phyloP scores from a whole-genome alignment of 768 basidiomycete genomes.

The Naganishia vaughanmartiniae region DNA sequence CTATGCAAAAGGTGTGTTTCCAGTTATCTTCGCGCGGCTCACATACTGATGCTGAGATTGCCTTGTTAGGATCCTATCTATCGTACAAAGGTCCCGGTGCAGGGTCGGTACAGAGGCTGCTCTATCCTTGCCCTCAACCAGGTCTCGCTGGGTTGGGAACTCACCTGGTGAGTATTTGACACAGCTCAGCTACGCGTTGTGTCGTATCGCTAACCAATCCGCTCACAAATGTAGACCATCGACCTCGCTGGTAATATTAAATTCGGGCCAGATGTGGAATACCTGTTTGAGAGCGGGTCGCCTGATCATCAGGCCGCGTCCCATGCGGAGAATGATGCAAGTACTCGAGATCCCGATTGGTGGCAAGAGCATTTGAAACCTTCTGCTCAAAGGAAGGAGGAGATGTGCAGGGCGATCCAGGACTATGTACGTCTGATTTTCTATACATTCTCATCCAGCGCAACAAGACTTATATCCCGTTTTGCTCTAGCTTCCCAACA shows the following conservation, averaged over 20 bases:
- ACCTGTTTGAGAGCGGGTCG: conserved; percentile 60
- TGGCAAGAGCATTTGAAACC: conserved; percentile 70
- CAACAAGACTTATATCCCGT: not conserved
- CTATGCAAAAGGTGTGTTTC: conserved; percentile 43
- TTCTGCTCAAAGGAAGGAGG: conserved; percentile 59
- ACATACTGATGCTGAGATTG: not conserved
- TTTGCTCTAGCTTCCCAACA: conserved; percentile 41
- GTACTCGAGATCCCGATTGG: conserved; percentile 62
- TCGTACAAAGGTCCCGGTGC: conserved; percentile 79
- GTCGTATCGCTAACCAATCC: not conserved
- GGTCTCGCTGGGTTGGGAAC: conserved; percentile 83
- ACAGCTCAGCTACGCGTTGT: not conserved
- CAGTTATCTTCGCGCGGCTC: not conserved
- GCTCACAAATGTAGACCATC: conserved; percentile 51
- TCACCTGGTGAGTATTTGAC: conserved; percentile 59
- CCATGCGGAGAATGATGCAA: conserved; percentile 6
- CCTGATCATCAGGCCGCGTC: conserved; percentile 35
- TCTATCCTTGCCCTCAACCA: conserved; percentile 79
- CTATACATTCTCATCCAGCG: not conserved
- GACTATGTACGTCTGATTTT: conserved; percentile 51
- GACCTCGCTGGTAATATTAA: conserved; percentile 78
- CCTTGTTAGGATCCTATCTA: conserved; percentile 71
- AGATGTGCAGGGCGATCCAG: conserved; percentile 71
- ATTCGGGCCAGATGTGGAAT: conserved; percentile 91
- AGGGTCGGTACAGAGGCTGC: conserved; percentile 65